Evolutionary conservation across 129 eudicot genomes (phyloP).

Genomic region (Saposhnikovia divaricata): DNA sequence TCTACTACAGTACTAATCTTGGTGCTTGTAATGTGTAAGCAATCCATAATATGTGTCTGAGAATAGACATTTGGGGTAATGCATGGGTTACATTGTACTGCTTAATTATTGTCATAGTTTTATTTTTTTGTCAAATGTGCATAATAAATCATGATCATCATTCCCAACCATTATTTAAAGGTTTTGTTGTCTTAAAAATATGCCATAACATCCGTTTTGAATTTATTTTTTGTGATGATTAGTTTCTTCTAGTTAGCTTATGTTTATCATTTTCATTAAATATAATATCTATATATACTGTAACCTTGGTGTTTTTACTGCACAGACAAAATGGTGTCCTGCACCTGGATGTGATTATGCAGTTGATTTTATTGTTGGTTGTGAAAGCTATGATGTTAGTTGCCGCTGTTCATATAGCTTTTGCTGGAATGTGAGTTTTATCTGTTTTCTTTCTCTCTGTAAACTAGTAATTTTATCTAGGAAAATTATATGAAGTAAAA

Average conservation of each 20-base stretch:
- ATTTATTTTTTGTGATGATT: not conserved
- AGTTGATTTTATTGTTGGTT: conserved; percentile 68
- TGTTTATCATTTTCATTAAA: not conserved
- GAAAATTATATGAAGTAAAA: not conserved
- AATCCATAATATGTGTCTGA: not conserved
- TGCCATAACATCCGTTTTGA: not conserved
- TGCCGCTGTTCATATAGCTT: conserved; percentile 67
- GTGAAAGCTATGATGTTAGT: conserved; percentile 74
- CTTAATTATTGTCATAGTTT: not conserved
- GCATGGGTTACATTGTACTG: not conserved
- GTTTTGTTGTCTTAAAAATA: not conserved
- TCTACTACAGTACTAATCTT: not conserved
- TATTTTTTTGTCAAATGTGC: not conserved
- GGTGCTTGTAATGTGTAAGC: not conserved
- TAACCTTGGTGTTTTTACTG: not conserved
- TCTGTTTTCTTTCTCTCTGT: not conserved
- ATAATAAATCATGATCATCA: no score
- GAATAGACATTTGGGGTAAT: not conserved
- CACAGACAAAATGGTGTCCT: conserved; percentile 86
- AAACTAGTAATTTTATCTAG: not conserved
- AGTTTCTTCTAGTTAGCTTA: not conserved
- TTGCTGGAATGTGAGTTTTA: conserved; percentile 69
- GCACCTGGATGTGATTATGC: conserved; percentile 90
- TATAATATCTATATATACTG: not conserved
- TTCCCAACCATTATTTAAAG: not conserved